Percentiles rank a stretch among this genome's conserved stretches.
phyloP scores from a whole-genome alignment of 768 basidiomycete species.

The Podaxis rugospora region DNA sequence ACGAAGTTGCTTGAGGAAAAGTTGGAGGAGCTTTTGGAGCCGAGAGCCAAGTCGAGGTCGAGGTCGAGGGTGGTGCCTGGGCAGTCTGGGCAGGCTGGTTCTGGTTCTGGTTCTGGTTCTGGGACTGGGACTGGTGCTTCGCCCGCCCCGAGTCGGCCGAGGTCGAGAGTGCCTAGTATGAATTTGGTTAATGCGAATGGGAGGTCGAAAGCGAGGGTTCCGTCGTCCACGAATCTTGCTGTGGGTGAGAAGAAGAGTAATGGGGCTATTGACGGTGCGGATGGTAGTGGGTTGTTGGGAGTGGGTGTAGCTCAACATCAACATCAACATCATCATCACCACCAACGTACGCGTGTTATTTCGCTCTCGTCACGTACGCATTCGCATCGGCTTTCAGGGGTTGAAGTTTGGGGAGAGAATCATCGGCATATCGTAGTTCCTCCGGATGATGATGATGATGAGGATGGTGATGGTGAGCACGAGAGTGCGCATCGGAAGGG shows the following conservation, averaged over 20 bases:
- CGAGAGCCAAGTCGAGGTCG: background rate
- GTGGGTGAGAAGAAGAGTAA: background rate
- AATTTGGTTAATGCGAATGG: background rate
- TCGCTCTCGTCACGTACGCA: constrained; percentile 6
- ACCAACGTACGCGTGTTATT: background rate
- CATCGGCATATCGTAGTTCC: constrained; percentile 7
- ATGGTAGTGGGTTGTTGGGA: too few species aligned
- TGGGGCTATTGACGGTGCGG: background rate
- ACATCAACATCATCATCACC: background rate
- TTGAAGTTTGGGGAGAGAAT: constrained; percentile 9
- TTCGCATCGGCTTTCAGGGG: constrained; percentile 6
- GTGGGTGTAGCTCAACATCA: background rate
- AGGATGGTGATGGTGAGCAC: too few species aligned
- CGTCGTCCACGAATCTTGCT: background rate
- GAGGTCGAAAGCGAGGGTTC: background rate
- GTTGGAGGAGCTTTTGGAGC: constrained; percentile 9
- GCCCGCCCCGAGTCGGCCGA: background rate
- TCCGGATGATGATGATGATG: background rate
- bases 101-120: too few species aligned
- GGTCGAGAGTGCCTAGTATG: constrained; percentile 7
- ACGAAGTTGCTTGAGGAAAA: constrained; percentile 9
- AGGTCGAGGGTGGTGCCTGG: background rate
- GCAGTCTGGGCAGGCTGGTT: too few species aligned
- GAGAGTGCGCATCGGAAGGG: background rate
- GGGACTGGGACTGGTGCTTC: too few species aligned